Evolutionary conservation across 495 filamentous ascomycete genomes (phyloP).

Genomic region (Chaetomium fimeti): DNA sequence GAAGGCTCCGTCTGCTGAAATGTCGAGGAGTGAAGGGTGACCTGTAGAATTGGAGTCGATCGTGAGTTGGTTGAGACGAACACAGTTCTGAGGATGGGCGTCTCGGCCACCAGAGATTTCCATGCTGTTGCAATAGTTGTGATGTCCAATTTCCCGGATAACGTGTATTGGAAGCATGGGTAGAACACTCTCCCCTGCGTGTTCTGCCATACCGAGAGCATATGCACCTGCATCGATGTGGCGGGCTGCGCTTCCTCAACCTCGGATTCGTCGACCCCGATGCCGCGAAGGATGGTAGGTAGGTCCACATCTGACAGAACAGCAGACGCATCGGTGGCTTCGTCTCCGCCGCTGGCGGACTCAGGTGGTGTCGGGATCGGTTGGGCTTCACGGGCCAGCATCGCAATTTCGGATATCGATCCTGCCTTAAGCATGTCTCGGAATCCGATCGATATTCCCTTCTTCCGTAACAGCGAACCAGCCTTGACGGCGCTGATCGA

Average conservation of each 20-base stretch:
- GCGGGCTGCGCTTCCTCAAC: conserved; percentile 61
- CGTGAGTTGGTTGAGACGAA: conserved; percentile 52
- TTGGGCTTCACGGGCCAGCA: neutral
- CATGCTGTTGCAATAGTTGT: conserved; percentile 52
- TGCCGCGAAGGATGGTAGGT: conserved; percentile 28
- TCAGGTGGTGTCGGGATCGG: neutral
- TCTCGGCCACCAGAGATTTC: conserved; percentile 52
- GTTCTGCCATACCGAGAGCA: conserved; percentile 67
- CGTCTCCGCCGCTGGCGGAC: neutral
- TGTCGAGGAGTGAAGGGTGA: conserved; percentile 20
- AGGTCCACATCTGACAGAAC: conserved; percentile 31
- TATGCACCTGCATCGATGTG: conserved; percentile 69
- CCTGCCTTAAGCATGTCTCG: conserved; percentile 63
- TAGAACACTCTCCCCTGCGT: conserved; percentile 60
- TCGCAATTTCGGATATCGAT: conserved; percentile 59
- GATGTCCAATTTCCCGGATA: conserved; percentile 37
- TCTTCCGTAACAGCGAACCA: conserved; percentile 60
- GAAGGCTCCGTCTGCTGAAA: neutral
- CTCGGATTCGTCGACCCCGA: conserved; percentile 37
- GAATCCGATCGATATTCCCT: conserved; percentile 57
- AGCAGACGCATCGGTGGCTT: neutral
- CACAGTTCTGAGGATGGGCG: conserved; percentile 59
- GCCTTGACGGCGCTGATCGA: conserved; percentile 84
- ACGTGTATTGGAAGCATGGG: conserved; percentile 58
- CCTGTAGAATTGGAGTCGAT: conserved; percentile 54